A percentile compares a stretch with the other conserved stretches of the same genome.
Conservation (phyloP, 1,284 basidiomycete genomes). For the Tranzscheliella williamsii region DNA sequence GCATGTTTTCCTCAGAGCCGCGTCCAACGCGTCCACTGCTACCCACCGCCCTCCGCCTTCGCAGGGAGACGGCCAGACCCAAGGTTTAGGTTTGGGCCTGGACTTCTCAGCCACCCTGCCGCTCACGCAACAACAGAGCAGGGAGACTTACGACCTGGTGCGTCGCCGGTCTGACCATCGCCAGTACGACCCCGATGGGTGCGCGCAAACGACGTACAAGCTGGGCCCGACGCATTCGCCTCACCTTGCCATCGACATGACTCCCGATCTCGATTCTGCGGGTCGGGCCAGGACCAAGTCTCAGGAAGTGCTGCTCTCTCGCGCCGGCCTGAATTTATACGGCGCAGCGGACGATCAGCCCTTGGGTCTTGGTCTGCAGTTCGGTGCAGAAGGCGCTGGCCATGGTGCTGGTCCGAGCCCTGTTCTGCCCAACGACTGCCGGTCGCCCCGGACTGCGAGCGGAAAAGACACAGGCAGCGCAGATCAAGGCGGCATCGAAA, state of each 20-base stretch:
- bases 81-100: slow-evolving; percentile 22
- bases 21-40: no score
- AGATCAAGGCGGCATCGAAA: slow-evolving; percentile 3
- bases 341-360: background rate
- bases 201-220: no score
- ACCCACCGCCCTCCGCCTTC: background rate
- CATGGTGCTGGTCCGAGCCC: no score
- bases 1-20: no score
- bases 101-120: slow-evolving; percentile 1
- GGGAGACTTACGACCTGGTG: no score
- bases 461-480: slow-evolving; percentile 15
- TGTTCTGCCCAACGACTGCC: slow-evolving; percentile 23
- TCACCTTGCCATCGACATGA: slow-evolving; percentile 36
- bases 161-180: no score
- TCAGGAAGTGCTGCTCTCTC: slow-evolving; percentile 11
- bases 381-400: slow-evolving; percentile 4
- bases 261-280: slow-evolving; percentile 6
- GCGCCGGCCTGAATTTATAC: slow-evolving; percentile 1
- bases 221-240: no score
- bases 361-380: slow-evolving; percentile 7
- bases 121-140: background rate
- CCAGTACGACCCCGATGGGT: no score
- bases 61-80: background rate
- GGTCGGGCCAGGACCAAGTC: slow-evolving; percentile 8
- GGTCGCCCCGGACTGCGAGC: slow-evolving; percentile 25